Evolutionary conservation across 176 grass and related monocot genomes (phyloP).

Genomic region (Cenchrus americanus): DNA sequence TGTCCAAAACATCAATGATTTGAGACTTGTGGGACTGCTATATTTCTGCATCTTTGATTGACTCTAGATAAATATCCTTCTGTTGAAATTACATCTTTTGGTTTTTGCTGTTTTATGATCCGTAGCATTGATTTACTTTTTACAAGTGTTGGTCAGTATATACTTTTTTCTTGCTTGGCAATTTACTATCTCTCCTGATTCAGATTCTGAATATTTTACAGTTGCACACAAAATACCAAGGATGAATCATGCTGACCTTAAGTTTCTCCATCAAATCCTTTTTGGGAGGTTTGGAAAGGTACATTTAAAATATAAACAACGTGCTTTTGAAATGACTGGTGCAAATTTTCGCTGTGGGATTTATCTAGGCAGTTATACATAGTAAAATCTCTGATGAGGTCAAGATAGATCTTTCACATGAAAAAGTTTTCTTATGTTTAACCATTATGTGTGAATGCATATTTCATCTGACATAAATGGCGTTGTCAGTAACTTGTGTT

Average conservation of each 20-base stretch:
- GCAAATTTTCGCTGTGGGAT: neutral
- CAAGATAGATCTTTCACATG: neutral
- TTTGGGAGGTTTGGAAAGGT: conserved; percentile 92
- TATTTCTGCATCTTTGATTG: conserved; percentile 1
- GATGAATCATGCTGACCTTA: conserved; percentile 72
- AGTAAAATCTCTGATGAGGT: neutral
- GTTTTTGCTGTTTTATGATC: neutral
- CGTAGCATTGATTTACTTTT: neutral
- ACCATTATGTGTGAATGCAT: neutral
- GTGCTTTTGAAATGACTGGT: too few relatives aligned
- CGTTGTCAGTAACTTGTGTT: neutral
- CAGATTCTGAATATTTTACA: conserved; percentile 40
- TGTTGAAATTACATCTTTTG: neutral
- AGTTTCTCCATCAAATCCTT: conserved; percentile 81
- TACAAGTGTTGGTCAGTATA: neutral
- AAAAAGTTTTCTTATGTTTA: neutral
- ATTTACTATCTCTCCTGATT: neutral
- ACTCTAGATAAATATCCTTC: neutral
- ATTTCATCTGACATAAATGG: neutral
- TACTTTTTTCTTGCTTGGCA: conserved; percentile 25
- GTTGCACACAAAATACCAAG: conserved; percentile 72
- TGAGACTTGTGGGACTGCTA: neutral
- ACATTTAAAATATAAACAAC: neutral
- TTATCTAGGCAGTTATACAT: neutral
- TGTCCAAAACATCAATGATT: neutral